These are phyloP conservation scores for Castanospermum australe DNA, from an alignment of 306 rosid genomes.

Conservation along the genomic window DNA sequence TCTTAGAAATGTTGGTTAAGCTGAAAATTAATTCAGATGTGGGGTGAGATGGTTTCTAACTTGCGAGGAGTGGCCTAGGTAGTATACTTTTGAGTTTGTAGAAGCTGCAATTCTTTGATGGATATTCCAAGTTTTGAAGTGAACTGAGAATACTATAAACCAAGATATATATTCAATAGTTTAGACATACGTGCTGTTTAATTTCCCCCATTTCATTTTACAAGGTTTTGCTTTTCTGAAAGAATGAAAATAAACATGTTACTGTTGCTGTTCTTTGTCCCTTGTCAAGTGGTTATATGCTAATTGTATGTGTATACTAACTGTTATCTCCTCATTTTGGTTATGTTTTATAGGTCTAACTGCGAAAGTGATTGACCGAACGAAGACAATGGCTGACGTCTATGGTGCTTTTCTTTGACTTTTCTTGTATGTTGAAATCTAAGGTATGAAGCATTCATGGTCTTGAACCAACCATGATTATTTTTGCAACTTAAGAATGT, in stretches of 20 bases:
- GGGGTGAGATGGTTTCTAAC: too few species aligned
- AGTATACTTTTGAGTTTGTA: too few species aligned
- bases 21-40: too few species aligned
- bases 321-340: neutral
- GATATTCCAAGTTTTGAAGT: constrained; percentile 15
- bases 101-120: neutral
- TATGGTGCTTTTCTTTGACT: constrained; percentile 71
- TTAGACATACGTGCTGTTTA: too few species aligned
- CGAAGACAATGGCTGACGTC: constrained; percentile 60
- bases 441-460: constrained; percentile 44
- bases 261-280: neutral
- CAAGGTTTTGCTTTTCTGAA: neutral
- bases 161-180: neutral
- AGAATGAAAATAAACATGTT: neutral
- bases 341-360: constrained; percentile 59
- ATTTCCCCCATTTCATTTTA: too few species aligned
- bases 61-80: too few species aligned
- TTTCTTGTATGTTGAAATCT: constrained; percentile 54
- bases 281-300: neutral
- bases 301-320: neutral
- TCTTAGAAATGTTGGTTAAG: too few species aligned
- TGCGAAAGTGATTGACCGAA: constrained; percentile 65
- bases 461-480: neutral
- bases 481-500: neutral
- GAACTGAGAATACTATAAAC: neutral